Evolutionary conservation across 768 basidiomycete genomes (phyloP).

Genomic region (Boletus edulis): DNA sequence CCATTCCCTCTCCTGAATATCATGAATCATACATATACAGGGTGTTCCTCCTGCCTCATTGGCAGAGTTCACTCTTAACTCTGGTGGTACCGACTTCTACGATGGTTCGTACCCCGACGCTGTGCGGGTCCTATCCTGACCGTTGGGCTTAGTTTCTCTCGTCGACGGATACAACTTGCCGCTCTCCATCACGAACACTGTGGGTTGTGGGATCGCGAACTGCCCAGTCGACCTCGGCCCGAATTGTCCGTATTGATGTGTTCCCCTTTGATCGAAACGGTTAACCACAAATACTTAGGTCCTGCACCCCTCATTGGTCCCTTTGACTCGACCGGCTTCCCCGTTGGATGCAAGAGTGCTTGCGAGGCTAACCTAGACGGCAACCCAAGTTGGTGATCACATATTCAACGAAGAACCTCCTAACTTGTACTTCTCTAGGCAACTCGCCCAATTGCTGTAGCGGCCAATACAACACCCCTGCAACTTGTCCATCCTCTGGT

Average conservation of each 20-base stretch:
- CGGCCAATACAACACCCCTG: constrained; percentile 48
- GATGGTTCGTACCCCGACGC: constrained; percentile 43
- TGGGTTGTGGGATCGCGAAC: constrained; percentile 50
- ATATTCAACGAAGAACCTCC: neutral
- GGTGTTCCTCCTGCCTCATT: constrained; percentile 69
- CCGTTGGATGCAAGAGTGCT: constrained; percentile 61
- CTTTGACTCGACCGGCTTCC: constrained; percentile 48
- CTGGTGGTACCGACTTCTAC: constrained; percentile 50
- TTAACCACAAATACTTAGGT: constrained; percentile 31
- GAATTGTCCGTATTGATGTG: constrained; percentile 39
- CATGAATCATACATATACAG: constrained; percentile 22
- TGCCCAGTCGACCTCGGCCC: constrained; percentile 64
- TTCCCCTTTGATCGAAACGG: neutral
- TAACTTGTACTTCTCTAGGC: constrained; percentile 26
- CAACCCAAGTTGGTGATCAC: constrained; percentile 25
- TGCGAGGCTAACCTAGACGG: constrained; percentile 42
- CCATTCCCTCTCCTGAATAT: neutral
- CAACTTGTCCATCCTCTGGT: constrained; percentile 53
- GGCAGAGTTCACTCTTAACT: constrained; percentile 64
- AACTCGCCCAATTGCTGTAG: constrained; percentile 68
- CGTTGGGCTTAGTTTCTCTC: constrained; percentile 45
- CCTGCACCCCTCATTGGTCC: constrained; percentile 53
- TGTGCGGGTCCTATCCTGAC: neutral
- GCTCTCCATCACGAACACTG: constrained; percentile 52
- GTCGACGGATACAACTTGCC: constrained; percentile 70